Base-by-base conservation (phyloP, 2,329 filamentous ascomycete genomes). In the Beauveria sp. region DNA sequence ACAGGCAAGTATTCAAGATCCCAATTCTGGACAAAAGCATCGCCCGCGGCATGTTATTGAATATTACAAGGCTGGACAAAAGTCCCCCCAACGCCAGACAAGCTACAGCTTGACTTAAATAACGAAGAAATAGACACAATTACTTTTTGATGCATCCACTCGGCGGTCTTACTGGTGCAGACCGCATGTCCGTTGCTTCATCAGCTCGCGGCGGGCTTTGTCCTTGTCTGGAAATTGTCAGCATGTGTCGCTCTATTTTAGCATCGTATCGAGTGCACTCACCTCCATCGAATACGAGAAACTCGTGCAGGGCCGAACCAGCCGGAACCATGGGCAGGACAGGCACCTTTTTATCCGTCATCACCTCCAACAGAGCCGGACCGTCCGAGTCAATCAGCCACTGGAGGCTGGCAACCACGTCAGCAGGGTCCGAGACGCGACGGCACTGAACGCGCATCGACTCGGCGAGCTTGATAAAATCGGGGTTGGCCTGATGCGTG, bases 311-410 rank as follows among this genome's bases (percentile, higher is more conserved):
- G 63, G 83, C 93, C 65, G 84, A 88, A 43, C 95, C 95, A 45
- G 86, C 88, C 3, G 93, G 93, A 52, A 99, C 95, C 95, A 98
- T 98, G 43, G 95, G 95, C 70, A 98, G 79, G n/a, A 99, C 93
- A 52, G 93, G 93, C 28, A 95, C 88, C 84, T 95, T 89, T 79
- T 88, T 88, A 75, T 98, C 95, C 4, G 91, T 95, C 58, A 96
- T 83, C 60, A 99, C 89, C 78, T 98, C 93, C 64, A 99, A 81
- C 66, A 98, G 83, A 46, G 93, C 93, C 22, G 95, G 95, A n/a
- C 93, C 95, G 34, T 97, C 90, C 6, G 85, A 86, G 69, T 92
- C 84, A 68, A 98, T 89, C 73, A 98, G 83, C 91, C 95, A 97
- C 76, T 89, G 86, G 66, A 99, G 80, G 69, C 85, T 87, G 52